A percentile compares a stretch with the other conserved stretches of the same genome.
phyloP scores from a whole-genome alignment of 192 early-diverging fungal species.

The Pilaira anomala region DNA sequence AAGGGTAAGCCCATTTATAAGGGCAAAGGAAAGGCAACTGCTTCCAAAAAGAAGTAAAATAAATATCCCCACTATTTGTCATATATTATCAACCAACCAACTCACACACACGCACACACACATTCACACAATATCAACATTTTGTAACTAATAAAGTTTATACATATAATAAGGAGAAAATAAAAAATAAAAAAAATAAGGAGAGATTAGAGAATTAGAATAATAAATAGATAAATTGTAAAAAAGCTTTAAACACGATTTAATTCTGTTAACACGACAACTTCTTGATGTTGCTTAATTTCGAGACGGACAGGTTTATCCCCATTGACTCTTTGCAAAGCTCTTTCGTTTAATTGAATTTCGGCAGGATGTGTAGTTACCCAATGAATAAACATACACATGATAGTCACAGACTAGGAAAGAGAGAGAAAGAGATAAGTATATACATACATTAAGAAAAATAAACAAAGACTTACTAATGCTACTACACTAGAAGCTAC shows the following conservation, averaged over 20 bases:
- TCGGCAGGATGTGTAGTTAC: slow-evolving; percentile 27
- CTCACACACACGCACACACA: too few relatives aligned
- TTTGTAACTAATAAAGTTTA: too few relatives aligned
- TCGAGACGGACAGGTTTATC: slow-evolving; percentile 33
- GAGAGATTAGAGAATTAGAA: too few relatives aligned
- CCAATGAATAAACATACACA: slow-evolving; percentile 17
- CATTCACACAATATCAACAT: too few relatives aligned
- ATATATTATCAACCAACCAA: too few relatives aligned
- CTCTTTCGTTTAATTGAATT: slow-evolving; percentile 20
- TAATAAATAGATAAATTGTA: not conserved
- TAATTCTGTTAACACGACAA: slow-evolving; percentile 30
- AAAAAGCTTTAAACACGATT: not conserved
- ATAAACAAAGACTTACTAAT: slow-evolving; percentile 21
- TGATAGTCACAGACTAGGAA: slow-evolving; percentile 12
- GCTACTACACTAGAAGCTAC: slow-evolving; percentile 40
- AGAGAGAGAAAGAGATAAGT: not conserved
- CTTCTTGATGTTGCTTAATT: slow-evolving; percentile 42
- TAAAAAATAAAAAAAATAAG: too few relatives aligned
- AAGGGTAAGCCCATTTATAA: slow-evolving; percentile 16
- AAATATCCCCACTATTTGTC: not conserved
- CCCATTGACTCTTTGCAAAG: slow-evolving; percentile 13
- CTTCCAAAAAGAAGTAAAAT: not conserved
- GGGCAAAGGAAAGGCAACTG: slow-evolving; percentile 1
- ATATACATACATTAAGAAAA: not conserved
- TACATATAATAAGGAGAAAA: too few relatives aligned